Conservation (phyloP, 345 rosid genomes). For the Boechera divaricarpa region DNA sequence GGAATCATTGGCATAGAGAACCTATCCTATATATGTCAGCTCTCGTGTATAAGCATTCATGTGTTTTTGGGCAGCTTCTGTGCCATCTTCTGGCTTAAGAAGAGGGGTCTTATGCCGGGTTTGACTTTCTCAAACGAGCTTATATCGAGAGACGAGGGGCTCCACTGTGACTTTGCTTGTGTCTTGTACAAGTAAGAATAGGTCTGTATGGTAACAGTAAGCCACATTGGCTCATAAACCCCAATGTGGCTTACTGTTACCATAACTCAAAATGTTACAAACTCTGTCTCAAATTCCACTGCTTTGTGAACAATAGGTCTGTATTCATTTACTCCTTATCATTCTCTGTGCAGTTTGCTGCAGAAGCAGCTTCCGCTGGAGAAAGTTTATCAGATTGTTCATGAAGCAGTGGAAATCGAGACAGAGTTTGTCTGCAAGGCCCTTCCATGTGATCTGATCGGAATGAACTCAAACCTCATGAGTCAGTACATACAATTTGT, state of each 20-base stretch:
- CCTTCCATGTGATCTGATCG: slow-evolving; percentile 86
- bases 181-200: slow-evolving; percentile 70
- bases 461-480: slow-evolving; percentile 90
- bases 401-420: slow-evolving; percentile 90
- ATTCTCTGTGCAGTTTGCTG: slow-evolving; percentile 58
- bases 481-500: slow-evolving; percentile 92
- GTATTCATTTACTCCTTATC: slow-evolving; percentile 1
- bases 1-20: neutral
- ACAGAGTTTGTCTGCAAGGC: slow-evolving; percentile 88
- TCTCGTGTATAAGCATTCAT: slow-evolving; percentile 23
- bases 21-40: neutral
- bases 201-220: neutral
- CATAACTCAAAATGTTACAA: neutral
- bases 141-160: slow-evolving; percentile 92
- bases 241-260: neutral
- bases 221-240: neutral
- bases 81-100: slow-evolving; percentile 95
- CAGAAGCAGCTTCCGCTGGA: slow-evolving; percentile 61
- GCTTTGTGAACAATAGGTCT: neutral
- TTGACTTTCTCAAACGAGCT: slow-evolving; percentile 93
- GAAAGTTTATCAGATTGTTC: slow-evolving; percentile 68
- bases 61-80: slow-evolving; percentile 67
- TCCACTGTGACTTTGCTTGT: slow-evolving; percentile 97
- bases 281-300: neutral
- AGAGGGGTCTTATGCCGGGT: slow-evolving; percentile 97